Percentiles rank a stretch among this genome's conserved stretches.
These are phyloP conservation scores for Naumovozyma castellii DNA, from an alignment of 805 yeast species.

Conservation along the genomic window DNA sequence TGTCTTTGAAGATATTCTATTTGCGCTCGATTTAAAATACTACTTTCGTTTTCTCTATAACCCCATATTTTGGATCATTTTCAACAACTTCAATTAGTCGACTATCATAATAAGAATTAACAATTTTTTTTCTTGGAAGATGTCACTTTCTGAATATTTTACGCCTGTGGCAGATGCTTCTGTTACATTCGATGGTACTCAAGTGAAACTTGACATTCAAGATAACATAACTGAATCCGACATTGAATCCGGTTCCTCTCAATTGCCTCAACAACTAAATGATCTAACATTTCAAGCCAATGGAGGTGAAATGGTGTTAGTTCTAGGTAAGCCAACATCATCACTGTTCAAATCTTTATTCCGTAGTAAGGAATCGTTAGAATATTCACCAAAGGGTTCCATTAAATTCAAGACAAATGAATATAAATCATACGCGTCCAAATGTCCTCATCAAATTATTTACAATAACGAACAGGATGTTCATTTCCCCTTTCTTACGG, in stretches of 20 bases:
- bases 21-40: no score
- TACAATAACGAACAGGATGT: constrained; percentile 46
- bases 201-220: constrained; percentile 11
- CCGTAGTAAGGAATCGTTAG: constrained; percentile 12
- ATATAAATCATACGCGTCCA: constrained; percentile 11
- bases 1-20: no score
- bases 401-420: constrained; percentile 18
- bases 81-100: no score
- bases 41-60: no score
- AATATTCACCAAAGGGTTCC: constrained; percentile 16
- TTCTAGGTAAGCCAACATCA: constrained; percentile 23
- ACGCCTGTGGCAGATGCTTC: constrained; percentile 20
- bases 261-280: constrained; percentile 2
- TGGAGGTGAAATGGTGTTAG: constrained; percentile 23
- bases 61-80: no score
- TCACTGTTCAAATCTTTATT: constrained; percentile 18
- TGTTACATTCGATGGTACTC: constrained; percentile 18
- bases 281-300: constrained; percentile 19
- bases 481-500: constrained; percentile 48
- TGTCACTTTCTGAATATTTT: constrained; percentile 21
- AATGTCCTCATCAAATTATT: constrained; percentile 22
- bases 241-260: background rate
- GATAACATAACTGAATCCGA: constrained; percentile 1
- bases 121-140: constrained; percentile 2
- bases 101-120: no score